A percentile compares a stretch with the other conserved stretches of the same genome.
Evolutionary conservation across 1,139 yeast genomes (phyloP).

Genomic region (Blastobotrys petasosporus): DNA sequence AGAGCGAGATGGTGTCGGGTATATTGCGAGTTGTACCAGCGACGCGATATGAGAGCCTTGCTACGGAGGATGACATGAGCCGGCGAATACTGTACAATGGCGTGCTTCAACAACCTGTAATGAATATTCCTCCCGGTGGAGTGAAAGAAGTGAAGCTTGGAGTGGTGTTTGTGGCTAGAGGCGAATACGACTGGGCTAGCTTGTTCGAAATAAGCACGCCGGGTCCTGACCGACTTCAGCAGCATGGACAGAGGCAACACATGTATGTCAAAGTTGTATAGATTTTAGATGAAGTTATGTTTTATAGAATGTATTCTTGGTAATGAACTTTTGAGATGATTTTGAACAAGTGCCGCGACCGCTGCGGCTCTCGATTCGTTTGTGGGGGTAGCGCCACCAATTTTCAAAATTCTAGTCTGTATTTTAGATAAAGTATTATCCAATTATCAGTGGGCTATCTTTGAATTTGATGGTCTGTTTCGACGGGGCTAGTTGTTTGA

Average conservation of each 20-base stretch:
- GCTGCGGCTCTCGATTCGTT: too few relatives aligned
- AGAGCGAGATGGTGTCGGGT: constrained; percentile 41
- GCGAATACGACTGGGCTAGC: constrained; percentile 76
- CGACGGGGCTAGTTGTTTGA: neutral
- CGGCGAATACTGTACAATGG: constrained; percentile 47
- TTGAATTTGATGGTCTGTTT: too few relatives aligned
- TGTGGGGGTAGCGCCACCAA: too few relatives aligned
- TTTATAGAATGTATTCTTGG: neutral
- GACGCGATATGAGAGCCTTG: constrained; percentile 27
- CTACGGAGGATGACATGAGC: constrained; percentile 21
- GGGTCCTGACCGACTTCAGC: constrained; percentile 20
- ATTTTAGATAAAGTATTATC: too few relatives aligned
- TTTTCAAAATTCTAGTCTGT: too few relatives aligned
- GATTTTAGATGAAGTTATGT: neutral
- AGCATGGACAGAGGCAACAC: constrained; percentile 34
- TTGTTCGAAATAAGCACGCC: constrained; percentile 45
- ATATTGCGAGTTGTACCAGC: constrained; percentile 62
- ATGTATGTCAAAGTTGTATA: constrained; percentile 31
- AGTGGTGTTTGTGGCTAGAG: constrained; percentile 57
- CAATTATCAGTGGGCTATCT: too few relatives aligned
- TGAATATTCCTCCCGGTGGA: constrained; percentile 41
- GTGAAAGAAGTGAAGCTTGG: constrained; percentile 43
- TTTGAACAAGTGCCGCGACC: too few relatives aligned
- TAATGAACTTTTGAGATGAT: neutral
- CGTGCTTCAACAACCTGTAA: constrained; percentile 49